phyloP scores from a whole-genome alignment of 257 asterid species.

The Agastache rugosa region DNA sequence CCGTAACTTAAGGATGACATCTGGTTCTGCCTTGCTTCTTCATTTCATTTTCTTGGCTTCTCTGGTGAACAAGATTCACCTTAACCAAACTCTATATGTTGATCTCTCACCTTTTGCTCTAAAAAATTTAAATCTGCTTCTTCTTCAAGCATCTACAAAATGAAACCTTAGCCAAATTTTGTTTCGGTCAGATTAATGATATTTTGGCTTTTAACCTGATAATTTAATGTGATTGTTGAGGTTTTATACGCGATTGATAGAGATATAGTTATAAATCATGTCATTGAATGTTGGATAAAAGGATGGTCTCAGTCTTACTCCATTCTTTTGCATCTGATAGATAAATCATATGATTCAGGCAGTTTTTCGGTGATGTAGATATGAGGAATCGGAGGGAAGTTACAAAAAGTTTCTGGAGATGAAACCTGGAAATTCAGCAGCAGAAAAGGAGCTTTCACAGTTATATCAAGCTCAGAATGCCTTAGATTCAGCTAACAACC shows the following conservation, averaged over 20 bases:
- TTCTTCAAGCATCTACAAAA: not conserved
- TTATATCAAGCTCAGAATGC: slow-evolving; percentile 76
- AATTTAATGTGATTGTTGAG: slow-evolving; percentile 1
- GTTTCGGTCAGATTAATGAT: not conserved
- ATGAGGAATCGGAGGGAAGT: slow-evolving; percentile 79
- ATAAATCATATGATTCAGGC: slow-evolving; percentile 48
- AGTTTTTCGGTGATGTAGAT: slow-evolving; percentile 75
- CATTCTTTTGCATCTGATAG: slow-evolving; percentile 38
- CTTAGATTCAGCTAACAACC: slow-evolving; percentile 65
- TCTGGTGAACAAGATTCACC: slow-evolving; percentile 3
- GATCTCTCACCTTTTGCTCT: slow-evolving; percentile 1
- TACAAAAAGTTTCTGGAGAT: slow-evolving; percentile 78
- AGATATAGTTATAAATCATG: not conserved
- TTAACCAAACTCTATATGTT: not conserved
- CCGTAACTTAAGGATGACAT: not conserved
- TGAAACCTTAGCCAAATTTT: not conserved
- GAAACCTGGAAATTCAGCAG: slow-evolving; percentile 76
- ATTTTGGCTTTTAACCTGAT: slow-evolving; percentile 2
- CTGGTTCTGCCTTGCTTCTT: not conserved
- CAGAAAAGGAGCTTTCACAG: slow-evolving; percentile 90
- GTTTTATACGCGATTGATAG: not conserved
- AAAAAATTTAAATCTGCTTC: not conserved
- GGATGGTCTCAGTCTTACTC: slow-evolving; percentile 6
- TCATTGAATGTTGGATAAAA: not conserved
- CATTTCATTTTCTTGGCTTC: not conserved